A percentile compares a stretch with the other conserved stretches of the same genome.
These are phyloP conservation scores for Raffaelea albimanens DNA, from an alignment of 2,329 filamentous ascomycete species.

Conservation along the genomic window DNA sequence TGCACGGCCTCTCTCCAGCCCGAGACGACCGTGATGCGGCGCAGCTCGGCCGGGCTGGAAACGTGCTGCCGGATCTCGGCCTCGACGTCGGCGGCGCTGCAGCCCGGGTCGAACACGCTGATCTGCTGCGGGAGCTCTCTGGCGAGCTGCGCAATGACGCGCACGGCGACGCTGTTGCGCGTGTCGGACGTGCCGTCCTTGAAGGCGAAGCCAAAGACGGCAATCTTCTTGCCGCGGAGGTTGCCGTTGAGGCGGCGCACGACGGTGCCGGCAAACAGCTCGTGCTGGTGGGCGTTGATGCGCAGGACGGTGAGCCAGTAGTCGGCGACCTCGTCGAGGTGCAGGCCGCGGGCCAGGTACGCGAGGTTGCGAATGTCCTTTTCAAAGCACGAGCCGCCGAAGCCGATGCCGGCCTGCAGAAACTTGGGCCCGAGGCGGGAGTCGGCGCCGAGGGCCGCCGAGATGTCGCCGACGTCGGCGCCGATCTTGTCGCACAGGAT, in stretches of 20 bases:
- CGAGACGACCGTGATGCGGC: not conserved
- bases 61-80: constrained; percentile 1
- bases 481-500: constrained; percentile 4
- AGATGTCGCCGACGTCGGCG: constrained; percentile 1
- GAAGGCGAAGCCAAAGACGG: constrained; percentile 4
- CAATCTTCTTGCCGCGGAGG: constrained; percentile 3
- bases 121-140: constrained; percentile 1
- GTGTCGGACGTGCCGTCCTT: constrained; percentile 6
- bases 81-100: not conserved
- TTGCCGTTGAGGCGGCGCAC: constrained; percentile 2
- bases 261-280: constrained; percentile 1
- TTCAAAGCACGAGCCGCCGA: constrained; percentile 5
- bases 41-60: not conserved
- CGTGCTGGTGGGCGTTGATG: constrained; percentile 4
- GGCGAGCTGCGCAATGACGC: constrained; percentile 2
- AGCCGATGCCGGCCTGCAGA: constrained; percentile 2
- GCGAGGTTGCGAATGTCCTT: constrained; percentile 6
- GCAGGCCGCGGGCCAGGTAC: not conserved
- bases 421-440: constrained; percentile 4
- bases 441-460: constrained; percentile 3
- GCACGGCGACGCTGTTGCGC: constrained; percentile 6
- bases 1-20: constrained; percentile 1
- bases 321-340: not conserved
- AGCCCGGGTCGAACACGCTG: constrained; percentile 4
- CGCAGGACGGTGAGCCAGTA: constrained; percentile 2